Conservation (phyloP, 257 asterid genomes). For the Solanum rostratum region DNA sequence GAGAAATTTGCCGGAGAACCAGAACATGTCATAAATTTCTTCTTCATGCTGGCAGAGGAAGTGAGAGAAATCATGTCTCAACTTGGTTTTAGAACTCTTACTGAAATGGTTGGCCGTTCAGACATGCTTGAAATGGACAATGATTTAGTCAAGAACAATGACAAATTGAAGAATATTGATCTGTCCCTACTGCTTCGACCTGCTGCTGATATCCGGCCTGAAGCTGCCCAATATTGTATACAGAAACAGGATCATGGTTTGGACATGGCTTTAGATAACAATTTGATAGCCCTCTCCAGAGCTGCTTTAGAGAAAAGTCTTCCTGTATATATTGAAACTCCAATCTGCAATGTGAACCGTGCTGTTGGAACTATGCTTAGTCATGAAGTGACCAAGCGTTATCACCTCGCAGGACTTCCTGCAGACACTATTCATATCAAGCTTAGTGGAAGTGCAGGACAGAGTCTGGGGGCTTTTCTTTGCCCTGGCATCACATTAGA, state of each 20-base stretch:
- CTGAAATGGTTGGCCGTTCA: slow-evolving; percentile 93
- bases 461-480: slow-evolving; percentile 96
- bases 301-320: slow-evolving; percentile 71
- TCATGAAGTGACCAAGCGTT: slow-evolving; percentile 85
- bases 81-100: slow-evolving; percentile 76
- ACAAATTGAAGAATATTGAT: slow-evolving; percentile 80
- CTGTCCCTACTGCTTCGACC: slow-evolving; percentile 85
- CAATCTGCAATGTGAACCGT: slow-evolving; percentile 82
- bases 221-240: slow-evolving; percentile 89
- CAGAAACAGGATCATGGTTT: slow-evolving; percentile 96
- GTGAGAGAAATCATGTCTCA: slow-evolving; percentile 85
- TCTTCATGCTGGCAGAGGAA: slow-evolving; percentile 98
- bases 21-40: slow-evolving; percentile 92
- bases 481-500: slow-evolving; percentile 90
- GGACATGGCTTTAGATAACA: slow-evolving; percentile 92
- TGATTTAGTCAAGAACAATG: slow-evolving; percentile 59
- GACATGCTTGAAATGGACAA: slow-evolving; percentile 88
- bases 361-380: slow-evolving; percentile 99
- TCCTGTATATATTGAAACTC: slow-evolving; percentile 81
- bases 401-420: slow-evolving; percentile 69
- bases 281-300: slow-evolving; percentile 49
- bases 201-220: slow-evolving; percentile 96
- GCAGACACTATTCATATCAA: slow-evolving; percentile 79
- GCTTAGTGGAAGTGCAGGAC: slow-evolving; percentile 95
- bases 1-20: slow-evolving; percentile 98